Conservation (phyloP, 257 asterid genomes). For the Petunia secreta region DNA sequence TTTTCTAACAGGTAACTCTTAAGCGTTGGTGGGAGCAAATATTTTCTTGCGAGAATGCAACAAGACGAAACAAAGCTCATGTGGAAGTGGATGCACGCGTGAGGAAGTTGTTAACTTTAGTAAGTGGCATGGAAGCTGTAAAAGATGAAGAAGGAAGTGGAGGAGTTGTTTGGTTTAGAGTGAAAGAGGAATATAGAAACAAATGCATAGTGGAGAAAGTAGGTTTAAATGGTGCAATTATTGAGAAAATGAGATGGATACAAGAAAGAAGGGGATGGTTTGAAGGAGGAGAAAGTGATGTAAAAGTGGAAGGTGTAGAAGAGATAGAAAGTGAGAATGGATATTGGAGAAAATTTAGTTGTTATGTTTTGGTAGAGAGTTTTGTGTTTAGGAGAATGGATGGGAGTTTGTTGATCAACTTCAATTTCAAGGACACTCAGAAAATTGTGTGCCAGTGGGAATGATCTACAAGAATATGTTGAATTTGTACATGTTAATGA, state of each 20-base stretch:
- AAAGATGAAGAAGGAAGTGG: constrained; percentile 43
- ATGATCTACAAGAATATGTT: constrained; percentile 30
- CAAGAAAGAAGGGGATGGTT: constrained; percentile 77
- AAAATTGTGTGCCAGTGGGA: constrained; percentile 66
- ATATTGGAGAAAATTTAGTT: constrained; percentile 67
- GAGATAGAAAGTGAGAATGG: constrained; percentile 45
- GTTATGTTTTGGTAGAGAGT: constrained; percentile 79
- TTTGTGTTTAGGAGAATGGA: constrained; percentile 71
- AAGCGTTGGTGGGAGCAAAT: constrained; percentile 87
- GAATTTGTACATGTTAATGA: not conserved
- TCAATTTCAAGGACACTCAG: constrained; percentile 47
- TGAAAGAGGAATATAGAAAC: constrained; percentile 36
- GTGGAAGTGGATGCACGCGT: constrained; percentile 56
- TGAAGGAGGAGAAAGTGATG: constrained; percentile 56
- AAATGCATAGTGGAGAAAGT: constrained; percentile 38
- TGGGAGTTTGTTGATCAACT: constrained; percentile 70
- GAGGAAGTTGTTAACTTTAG: constrained; percentile 52
- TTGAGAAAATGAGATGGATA: constrained; percentile 68
- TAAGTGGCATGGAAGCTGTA: constrained; percentile 64
- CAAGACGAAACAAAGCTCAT: not conserved
- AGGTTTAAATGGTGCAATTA: constrained; percentile 51
- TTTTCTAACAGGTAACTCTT: constrained; percentile 58
- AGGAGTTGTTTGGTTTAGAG: constrained; percentile 61
- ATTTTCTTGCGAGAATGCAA: constrained; percentile 48
- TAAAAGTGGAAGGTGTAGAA: constrained; percentile 55